Evolutionary conservation across 345 rosid species (phyloP), one percentile per base, ranked within the genome.

Genomic region (Geranium brycei): DNA sequence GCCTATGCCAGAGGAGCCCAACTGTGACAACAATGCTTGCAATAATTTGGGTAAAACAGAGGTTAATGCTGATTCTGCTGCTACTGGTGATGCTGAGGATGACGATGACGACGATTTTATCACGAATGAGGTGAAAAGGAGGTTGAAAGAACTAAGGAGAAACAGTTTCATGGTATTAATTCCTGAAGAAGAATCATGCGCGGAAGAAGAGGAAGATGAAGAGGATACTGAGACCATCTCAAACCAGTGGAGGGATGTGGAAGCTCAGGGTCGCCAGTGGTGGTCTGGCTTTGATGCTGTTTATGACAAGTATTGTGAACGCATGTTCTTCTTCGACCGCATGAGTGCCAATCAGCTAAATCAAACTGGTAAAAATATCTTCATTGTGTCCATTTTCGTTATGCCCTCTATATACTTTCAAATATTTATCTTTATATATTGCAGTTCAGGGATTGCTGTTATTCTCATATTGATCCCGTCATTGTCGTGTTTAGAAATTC

Each of bases 271-370:
- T 55, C 82, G 90, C 66, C 88, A 82, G 69, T 90, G 95, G 99
- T 93, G 99, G 97, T 88, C 87, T 57, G 97, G 96, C 7, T 88
- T 93, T 73, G 95, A 90, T 82, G 87, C 82, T 73, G 80, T 90
- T 15, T 88, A 93, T 75, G 95, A 80, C 53, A 88, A 86, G 79
- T 93, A 93, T 69, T 83, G 92, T 13, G 95, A 90, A 65, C 71
- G 88, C 59, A 93, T 93, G 96, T 77, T 93, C 66, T 87, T 80
- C 81, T 93, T 83, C 66, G 96, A 88, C 77, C 80, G 83, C 23
- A 75, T 85, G 71, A 88, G 83, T 71, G 76, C 81, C 28, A 87
- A 77, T 58, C 95, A 83, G 71, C 87, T 83, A 61, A 76, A 76
- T 10, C 83, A 81, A 73, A 62, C 77, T 35, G 96, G 96, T 92